Conservation (phyloP, 345 rosid species). For the Hibiscus tridactylites region DNA sequence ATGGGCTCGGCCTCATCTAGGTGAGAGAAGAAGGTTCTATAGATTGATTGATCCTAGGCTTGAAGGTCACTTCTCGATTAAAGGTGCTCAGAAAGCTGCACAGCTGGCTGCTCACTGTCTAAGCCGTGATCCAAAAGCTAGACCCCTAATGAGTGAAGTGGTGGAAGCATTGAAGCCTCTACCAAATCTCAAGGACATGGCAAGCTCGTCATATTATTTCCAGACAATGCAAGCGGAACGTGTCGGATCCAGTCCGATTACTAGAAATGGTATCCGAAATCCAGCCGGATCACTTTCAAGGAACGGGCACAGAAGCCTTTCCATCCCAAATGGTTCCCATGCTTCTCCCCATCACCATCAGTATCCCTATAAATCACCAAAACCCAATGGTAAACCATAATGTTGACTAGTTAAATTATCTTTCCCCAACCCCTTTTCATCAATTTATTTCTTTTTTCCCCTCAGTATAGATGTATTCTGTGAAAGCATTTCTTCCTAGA, state of each 20-base stretch:
- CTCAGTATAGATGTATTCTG: conserved; percentile 30
- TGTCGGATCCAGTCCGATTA: conserved; percentile 25
- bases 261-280: conserved; percentile 35
- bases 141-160: conserved; percentile 79
- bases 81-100: conserved; percentile 73
- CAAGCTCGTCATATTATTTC: conserved; percentile 71
- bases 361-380: conserved; percentile 56
- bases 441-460: background rate
- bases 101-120: conserved; percentile 76
- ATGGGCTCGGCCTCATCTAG: conserved; percentile 79
- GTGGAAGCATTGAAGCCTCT: conserved; percentile 65
- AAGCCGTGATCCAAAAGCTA: conserved; percentile 70
- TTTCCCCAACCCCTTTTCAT: conserved; percentile 6
- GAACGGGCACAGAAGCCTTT: conserved; percentile 67
- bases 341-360: conserved; percentile 64
- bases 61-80: conserved; percentile 71
- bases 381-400: conserved; percentile 47
- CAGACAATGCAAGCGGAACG: conserved; percentile 64
- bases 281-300: conserved; percentile 35
- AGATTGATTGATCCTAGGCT: conserved; percentile 72
- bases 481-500: conserved; percentile 29
- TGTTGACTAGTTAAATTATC: conserved; percentile 17
- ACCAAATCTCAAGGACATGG: conserved; percentile 71
- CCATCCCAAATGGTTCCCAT: conserved; percentile 63
- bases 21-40: conserved; percentile 70